Evolutionary conservation across 495 filamentous ascomycete genomes (phyloP).

Genomic region (Bombardia bombarda): DNA sequence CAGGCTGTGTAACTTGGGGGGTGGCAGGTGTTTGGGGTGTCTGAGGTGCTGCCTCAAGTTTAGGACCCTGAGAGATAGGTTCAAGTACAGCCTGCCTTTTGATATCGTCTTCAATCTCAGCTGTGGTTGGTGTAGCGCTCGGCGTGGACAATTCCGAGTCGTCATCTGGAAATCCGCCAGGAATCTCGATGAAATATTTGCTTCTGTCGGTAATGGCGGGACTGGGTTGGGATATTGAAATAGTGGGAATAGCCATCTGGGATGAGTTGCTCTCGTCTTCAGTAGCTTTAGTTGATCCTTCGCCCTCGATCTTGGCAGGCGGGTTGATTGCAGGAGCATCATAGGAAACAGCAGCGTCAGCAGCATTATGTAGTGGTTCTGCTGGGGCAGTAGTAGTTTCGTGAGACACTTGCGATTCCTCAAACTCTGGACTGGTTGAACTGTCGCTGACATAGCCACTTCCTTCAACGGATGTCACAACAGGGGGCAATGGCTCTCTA

Average conservation of each 20-base stretch:
- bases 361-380: not conserved
- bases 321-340: not conserved
- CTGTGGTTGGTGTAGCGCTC: not conserved
- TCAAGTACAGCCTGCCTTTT: not conserved
- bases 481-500: slow-evolving; percentile 55
- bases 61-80: not conserved
- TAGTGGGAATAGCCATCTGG: slow-evolving; percentile 21
- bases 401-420: slow-evolving; percentile 1
- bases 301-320: not conserved
- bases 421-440: slow-evolving; percentile 9
- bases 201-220: slow-evolving; percentile 4
- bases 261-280: slow-evolving; percentile 6
- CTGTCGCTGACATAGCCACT: slow-evolving; percentile 46
- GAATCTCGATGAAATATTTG: slow-evolving; percentile 27
- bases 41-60: not conserved
- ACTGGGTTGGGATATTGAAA: slow-evolving; percentile 30
- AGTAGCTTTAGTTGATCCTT: not conserved
- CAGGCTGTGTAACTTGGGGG: not conserved
- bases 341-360: not conserved
- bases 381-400: slow-evolving; percentile 3
- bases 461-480: slow-evolving; percentile 60
- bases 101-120: not conserved
- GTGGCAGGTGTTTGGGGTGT: not conserved
- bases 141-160: slow-evolving; percentile 18
- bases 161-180: slow-evolving; percentile 37